phyloP scores from a whole-genome alignment of 2,329 filamentous ascomycete species.

The Cercospora sp. region DNA sequence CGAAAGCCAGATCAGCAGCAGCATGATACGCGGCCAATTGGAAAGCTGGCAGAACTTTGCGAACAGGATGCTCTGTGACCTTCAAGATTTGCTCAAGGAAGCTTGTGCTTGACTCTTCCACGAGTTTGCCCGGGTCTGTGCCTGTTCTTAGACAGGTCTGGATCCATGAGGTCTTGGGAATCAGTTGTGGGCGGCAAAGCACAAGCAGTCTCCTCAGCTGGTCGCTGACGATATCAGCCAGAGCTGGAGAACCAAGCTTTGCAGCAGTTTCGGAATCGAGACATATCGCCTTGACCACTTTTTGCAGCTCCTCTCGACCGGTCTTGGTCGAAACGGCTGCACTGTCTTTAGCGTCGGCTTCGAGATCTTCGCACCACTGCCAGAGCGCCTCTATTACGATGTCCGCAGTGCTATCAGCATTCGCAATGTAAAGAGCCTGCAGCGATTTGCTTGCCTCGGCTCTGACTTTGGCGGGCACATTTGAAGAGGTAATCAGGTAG shows the following conservation, averaged over 20 bases:
- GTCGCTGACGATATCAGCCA: conserved; percentile 56
- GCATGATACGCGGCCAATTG: conserved; percentile 73
- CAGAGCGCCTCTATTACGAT: conserved; percentile 70
- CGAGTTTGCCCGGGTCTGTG: conserved; percentile 79
- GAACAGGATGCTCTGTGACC: conserved; percentile 42
- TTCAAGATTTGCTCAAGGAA: conserved; percentile 68
- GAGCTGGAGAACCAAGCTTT: conserved; percentile 46
- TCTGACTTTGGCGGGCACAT: conserved; percentile 61
- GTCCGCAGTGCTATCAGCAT: conserved; percentile 58
- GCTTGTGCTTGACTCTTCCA: conserved; percentile 60
- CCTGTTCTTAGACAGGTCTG: conserved; percentile 76
- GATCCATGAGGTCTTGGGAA: conserved; percentile 84
- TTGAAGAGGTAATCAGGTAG: conserved; percentile 68
- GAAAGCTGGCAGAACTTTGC: conserved; percentile 53
- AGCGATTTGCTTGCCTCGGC: conserved; percentile 64
- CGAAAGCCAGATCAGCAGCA: conserved; percentile 88
- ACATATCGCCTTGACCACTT: conserved; percentile 63
- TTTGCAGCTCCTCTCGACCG: conserved; percentile 63
- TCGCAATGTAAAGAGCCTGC: conserved; percentile 62
- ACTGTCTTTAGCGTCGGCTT: conserved; percentile 74
- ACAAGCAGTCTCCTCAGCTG: conserved; percentile 79
- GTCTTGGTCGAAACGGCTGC: conserved; percentile 66
- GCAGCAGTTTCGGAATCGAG: conserved; percentile 54
- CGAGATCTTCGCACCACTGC: conserved; percentile 71
- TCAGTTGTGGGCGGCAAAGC: conserved; percentile 72